Evolutionary conservation across 495 filamentous ascomycete species (phyloP).

Genomic region (Immersiella caudata): DNA sequence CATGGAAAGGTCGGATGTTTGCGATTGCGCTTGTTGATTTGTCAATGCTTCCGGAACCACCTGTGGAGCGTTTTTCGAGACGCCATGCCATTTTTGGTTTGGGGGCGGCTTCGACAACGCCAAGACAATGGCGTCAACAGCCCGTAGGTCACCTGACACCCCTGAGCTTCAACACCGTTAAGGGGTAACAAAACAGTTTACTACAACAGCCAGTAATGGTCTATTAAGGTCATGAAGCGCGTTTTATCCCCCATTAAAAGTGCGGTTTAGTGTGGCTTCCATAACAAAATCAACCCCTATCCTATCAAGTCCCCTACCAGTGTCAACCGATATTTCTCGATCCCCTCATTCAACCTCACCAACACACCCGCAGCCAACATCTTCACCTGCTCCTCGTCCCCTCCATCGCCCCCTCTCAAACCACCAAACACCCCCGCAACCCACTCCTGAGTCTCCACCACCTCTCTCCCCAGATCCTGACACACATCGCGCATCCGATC

Average conservation of each 20-base stretch:
- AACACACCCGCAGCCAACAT: slow-evolving; percentile 82
- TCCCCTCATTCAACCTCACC: slow-evolving; percentile 73
- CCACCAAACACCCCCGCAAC: slow-evolving; percentile 45
- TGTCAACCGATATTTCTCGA: slow-evolving; percentile 76
- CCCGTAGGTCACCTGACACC: slow-evolving; percentile 31
- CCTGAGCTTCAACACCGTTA: slow-evolving; percentile 23
- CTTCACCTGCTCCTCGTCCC: slow-evolving; percentile 64
- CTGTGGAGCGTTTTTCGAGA: slow-evolving; percentile 17
- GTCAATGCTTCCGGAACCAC: slow-evolving; percentile 28
- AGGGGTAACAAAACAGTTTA: background rate
- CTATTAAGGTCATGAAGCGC: too few relatives aligned
- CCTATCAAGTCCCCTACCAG: slow-evolving; percentile 64
- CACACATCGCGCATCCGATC: slow-evolving; percentile 76
- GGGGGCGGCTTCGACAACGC: slow-evolving; percentile 16
- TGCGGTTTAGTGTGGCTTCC: too few relatives aligned
- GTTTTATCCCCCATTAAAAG: too few relatives aligned
- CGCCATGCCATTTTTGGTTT: background rate
- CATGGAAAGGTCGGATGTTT: background rate
- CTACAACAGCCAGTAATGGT: background rate
- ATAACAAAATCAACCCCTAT: slow-evolving; percentile 5
- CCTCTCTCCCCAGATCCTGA: slow-evolving; percentile 56
- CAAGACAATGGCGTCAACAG: slow-evolving; percentile 32
- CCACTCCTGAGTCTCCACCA: slow-evolving; percentile 60
- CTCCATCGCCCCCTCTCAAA: slow-evolving; percentile 47
- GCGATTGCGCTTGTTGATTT: slow-evolving; percentile 30